Conservation (phyloP, 2,329 filamentous ascomycete species). For the Kalaharituber pfeilii region DNA sequence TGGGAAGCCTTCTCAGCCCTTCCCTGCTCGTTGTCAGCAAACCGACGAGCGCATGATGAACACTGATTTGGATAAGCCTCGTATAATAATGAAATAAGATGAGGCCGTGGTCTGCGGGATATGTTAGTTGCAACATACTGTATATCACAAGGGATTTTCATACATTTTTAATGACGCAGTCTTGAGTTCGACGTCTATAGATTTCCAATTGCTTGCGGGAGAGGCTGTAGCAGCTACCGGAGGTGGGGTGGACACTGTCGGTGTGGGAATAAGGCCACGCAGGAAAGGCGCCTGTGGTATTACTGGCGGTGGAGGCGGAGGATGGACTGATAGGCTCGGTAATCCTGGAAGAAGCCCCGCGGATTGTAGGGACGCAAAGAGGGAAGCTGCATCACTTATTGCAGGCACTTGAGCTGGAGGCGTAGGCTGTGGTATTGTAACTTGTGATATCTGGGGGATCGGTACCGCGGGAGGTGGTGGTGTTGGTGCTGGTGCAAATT, state of each 20-base stretch:
- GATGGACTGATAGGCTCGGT: conserved; percentile 28
- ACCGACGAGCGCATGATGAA: conserved; percentile 78
- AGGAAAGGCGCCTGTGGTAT: conserved; percentile 23
- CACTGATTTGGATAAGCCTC: conserved; percentile 73
- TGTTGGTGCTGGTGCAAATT: conserved; percentile 26
- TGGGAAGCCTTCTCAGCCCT: conserved; percentile 75
- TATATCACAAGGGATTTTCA: conserved; percentile 25
- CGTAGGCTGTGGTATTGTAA: conserved; percentile 11
- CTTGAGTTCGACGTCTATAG: conserved; percentile 42
- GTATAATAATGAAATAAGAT: conserved; percentile 58
- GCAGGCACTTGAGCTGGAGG: conserved; percentile 37
- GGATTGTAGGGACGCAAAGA: conserved; percentile 20
- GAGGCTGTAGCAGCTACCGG: conserved; percentile 25
- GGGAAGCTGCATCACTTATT: conserved; percentile 27
- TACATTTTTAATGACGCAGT: conserved; percentile 57
- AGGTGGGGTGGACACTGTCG: conserved; percentile 29
- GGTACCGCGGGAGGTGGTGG: conserved; percentile 26
- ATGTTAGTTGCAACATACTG: conserved; percentile 15
- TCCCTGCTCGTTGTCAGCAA: conserved; percentile 58
- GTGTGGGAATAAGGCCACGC: neutral
- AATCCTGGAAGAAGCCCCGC: conserved; percentile 17
- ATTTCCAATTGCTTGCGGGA: conserved; percentile 24
- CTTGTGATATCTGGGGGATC: neutral
- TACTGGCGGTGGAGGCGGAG: conserved; percentile 18
- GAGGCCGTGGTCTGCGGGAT: conserved; percentile 46